Evolutionary conservation across 495 filamentous ascomycete species (phyloP), one percentile per base, ranked within the genome.

Genomic region (Penicillium lividum): DNA sequence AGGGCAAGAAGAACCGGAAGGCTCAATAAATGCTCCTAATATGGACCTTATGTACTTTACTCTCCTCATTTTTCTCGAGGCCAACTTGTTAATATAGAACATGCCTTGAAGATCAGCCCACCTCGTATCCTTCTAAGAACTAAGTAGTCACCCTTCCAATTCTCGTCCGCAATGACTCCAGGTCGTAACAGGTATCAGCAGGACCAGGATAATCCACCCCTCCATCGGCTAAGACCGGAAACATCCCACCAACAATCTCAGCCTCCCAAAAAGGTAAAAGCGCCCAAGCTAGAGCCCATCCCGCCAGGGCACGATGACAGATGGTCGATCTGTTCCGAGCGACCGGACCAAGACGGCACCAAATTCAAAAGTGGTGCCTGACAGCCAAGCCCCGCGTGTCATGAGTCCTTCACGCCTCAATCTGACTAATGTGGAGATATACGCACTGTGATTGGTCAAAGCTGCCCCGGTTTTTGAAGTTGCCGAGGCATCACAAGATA

Each of bases 401-500:
- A 27, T 40, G 38, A 16, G 38, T 27, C 43, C 10, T 49, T 49
- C 10, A 33, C 15, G 46, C 46, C 46, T 49, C 46, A 49, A 49
- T 30, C 15, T 49, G 28, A 49, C 25, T 8, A 29, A 49, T 29
- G 7, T 7, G 18, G 18, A 46, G 13, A 4, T 30, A 16, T 16
- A 3, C 42, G 31, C 31, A 13, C 10, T 52, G 16, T 64, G 45
- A 61, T 64, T 61, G 58, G 62, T 28, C 36, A 9, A 49, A 33
- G 53, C 34, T 28, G 29, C 15, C 47, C 31, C 34, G n/a, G n/a
- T 33, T 3, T 1, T 6, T 44, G 5, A 42, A 61, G 51, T 48
- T 65, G 16, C 63, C 63, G 56, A 59, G 63, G 63, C 55, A 65
- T 65, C 63, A 65, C 63, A 59, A 62, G 63, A 53, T 40, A 15